These are phyloP conservation scores for Incumbomyces lentus DNA, from an alignment of 2,329 filamentous ascomycete species.

Conservation along the genomic window DNA sequence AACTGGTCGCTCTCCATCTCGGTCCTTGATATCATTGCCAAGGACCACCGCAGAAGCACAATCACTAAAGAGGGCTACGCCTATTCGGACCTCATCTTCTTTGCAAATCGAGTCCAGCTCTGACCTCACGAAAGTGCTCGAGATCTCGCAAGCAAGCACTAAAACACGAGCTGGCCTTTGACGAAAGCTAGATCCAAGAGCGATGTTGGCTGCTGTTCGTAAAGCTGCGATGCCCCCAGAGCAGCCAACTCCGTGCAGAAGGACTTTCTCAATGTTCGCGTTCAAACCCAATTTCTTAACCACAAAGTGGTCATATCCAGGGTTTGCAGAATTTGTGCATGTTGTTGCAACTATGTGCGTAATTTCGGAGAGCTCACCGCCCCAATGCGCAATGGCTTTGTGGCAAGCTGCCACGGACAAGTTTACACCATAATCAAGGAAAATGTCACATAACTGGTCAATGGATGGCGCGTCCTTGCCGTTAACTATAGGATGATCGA, in stretches of 20 bases:
- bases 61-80: conserved; percentile 58
- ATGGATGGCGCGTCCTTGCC: conserved; percentile 27
- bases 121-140: conserved; percentile 46
- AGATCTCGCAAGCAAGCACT: conserved; percentile 44
- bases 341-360: conserved; percentile 60
- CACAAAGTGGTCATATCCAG: conserved; percentile 58
- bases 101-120: conserved; percentile 55
- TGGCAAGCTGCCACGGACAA: conserved; percentile 24
- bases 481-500: conserved; percentile 53
- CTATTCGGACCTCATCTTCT: conserved; percentile 52
- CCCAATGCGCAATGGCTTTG: conserved; percentile 24
- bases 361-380: conserved; percentile 31
- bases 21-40: conserved; percentile 46
- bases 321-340: conserved; percentile 60
- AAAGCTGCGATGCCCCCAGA: conserved; percentile 53
- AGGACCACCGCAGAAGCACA: conserved; percentile 57
- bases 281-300: conserved; percentile 48
- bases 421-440: conserved; percentile 23
- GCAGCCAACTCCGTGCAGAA: conserved; percentile 58
- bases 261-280: conserved; percentile 51
- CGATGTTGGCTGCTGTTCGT: conserved; percentile 56
- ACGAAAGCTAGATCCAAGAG: conserved; percentile 50
- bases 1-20: conserved; percentile 25
- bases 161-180: conserved; percentile 52
- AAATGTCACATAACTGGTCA: conserved; percentile 21